Percentiles rank a stretch among this genome's conserved stretches.
Evolutionary conservation across 805 yeast species (phyloP).

Genomic region (Cyberlindnera xishuangbannaensis): DNA sequence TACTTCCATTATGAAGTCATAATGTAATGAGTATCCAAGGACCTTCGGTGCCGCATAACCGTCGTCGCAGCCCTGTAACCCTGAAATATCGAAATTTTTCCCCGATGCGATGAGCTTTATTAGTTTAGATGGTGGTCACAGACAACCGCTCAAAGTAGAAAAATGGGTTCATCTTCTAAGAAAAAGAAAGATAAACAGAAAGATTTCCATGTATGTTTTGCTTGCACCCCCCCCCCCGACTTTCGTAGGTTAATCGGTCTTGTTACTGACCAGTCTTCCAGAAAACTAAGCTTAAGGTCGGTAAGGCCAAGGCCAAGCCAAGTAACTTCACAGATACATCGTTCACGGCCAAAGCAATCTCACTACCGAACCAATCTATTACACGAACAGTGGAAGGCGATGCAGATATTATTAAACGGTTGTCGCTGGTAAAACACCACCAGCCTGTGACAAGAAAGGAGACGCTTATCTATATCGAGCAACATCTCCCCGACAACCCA

Average conservation of each 20-base stretch:
- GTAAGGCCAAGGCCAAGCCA: slow-evolving; percentile 69
- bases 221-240: too few species aligned
- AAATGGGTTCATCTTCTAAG: slow-evolving; percentile 30
- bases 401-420: slow-evolving; percentile 48
- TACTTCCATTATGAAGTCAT: too few species aligned
- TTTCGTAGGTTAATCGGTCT: too few species aligned
- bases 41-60: too few species aligned
- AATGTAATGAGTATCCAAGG: too few species aligned
- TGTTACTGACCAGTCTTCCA: slow-evolving; percentile 10
- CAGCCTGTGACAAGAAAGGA: slow-evolving; percentile 66
- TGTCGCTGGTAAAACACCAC: slow-evolving; percentile 73
- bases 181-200: slow-evolving; percentile 33
- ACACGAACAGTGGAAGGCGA: slow-evolving; percentile 26
- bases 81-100: neutral
- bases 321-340: slow-evolving; percentile 82
- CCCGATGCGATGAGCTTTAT: slow-evolving; percentile 4
- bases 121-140: too few species aligned
- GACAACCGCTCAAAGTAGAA: neutral
- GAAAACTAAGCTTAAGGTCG: slow-evolving; percentile 80
- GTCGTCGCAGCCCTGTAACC: too few species aligned
- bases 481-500: slow-evolving; percentile 46
- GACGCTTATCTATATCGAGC: slow-evolving; percentile 49
- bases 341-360: slow-evolving; percentile 58
- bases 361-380: slow-evolving; percentile 34
- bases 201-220: slow-evolving; percentile 14